Evolutionary conservation across 768 basidiomycete species (phyloP).

Genomic region (Suillus tomentosus): DNA sequence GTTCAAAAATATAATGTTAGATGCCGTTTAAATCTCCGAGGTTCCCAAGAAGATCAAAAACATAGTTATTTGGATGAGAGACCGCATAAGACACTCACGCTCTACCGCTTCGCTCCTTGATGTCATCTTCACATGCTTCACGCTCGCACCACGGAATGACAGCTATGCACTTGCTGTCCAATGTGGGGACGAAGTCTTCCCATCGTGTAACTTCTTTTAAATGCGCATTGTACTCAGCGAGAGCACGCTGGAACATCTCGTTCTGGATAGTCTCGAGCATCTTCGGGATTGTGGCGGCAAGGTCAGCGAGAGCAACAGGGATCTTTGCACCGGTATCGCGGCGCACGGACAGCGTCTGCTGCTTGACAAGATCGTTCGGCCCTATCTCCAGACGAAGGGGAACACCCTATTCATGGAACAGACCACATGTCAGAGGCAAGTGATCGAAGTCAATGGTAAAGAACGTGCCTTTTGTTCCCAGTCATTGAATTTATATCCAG

Average conservation of each 20-base stretch:
- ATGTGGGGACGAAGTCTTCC: slow-evolving; percentile 89
- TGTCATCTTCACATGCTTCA: slow-evolving; percentile 93
- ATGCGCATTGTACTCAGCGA: slow-evolving; percentile 67
- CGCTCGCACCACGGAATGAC: slow-evolving; percentile 97
- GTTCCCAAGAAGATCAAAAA: background rate
- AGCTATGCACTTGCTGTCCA: slow-evolving; percentile 86
- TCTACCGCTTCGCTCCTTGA: slow-evolving; percentile 90
- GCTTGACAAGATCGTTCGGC: slow-evolving; percentile 84
- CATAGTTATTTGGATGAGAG: background rate
- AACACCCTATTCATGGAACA: slow-evolving; percentile 67
- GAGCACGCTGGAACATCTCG: slow-evolving; percentile 85
- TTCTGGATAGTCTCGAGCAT: slow-evolving; percentile 85
- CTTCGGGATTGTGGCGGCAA: slow-evolving; percentile 51
- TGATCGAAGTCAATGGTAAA: slow-evolving; percentile 3
- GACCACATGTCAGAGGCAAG: background rate
- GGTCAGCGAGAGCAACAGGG: slow-evolving; percentile 51
- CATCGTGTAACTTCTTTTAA: slow-evolving; percentile 78
- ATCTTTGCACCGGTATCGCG: slow-evolving; percentile 72
- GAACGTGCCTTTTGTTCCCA: slow-evolving; percentile 92
- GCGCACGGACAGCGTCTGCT: slow-evolving; percentile 82
- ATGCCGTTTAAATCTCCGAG: background rate
- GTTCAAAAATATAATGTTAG: slow-evolving; percentile 18
- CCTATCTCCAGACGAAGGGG: slow-evolving; percentile 97
- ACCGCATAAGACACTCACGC: slow-evolving; percentile 50
- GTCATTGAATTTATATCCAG: slow-evolving; percentile 98